Evolutionary conservation across 2,329 filamentous ascomycete species (phyloP), one percentile per base, ranked within the genome.

Genomic region (Ceratocystis papillata): DNA sequence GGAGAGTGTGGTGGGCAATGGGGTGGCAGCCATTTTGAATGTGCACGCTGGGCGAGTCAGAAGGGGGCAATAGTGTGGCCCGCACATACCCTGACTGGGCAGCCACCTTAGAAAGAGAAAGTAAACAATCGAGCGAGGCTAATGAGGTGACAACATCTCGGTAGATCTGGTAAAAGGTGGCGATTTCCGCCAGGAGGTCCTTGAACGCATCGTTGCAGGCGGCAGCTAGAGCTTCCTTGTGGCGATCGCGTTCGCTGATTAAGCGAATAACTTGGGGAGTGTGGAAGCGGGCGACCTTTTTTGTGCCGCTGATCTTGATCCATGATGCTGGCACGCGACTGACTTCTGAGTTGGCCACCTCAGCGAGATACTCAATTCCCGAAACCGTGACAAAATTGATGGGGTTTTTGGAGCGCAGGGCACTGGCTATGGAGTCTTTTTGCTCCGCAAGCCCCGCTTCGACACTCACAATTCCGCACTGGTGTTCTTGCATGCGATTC

Each of bases 301-400:
- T 97, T 5, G 94, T 99, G 62, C 93, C 92, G 67, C 88, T 95
- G 71, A 97, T 89, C 76, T 99, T 97, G 69, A 83, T 81, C 94
- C 94, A 99, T 0, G 90, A 95, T 3, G 94, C 93, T 0, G 94
- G 94, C 0, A 99, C 90, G 67, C 87, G 85, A 73, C 91, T 94
- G 68, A 96, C 81, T 65, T 90, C 84, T 0, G 81, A 75, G 74
- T 96, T 96, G 70, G 89, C 82, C 5, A 99, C 88, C 76, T 97
- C 94, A 71, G 99, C 89, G 22, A 99, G 83, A 73, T 90, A 99
- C 73, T 97, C 94, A 70, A 97, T 96, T 6, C 92, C 92, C 1
- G 90, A 83, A 6, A 94, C 89, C 0, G 90, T 94, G 30, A 86
- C 84, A 73, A 96, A 99, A 4, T 86, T 80, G 25, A 94, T 83